phyloP scores from a whole-genome alignment of 2,329 filamentous ascomycete genomes.

The Stemphylium beticola region DNA sequence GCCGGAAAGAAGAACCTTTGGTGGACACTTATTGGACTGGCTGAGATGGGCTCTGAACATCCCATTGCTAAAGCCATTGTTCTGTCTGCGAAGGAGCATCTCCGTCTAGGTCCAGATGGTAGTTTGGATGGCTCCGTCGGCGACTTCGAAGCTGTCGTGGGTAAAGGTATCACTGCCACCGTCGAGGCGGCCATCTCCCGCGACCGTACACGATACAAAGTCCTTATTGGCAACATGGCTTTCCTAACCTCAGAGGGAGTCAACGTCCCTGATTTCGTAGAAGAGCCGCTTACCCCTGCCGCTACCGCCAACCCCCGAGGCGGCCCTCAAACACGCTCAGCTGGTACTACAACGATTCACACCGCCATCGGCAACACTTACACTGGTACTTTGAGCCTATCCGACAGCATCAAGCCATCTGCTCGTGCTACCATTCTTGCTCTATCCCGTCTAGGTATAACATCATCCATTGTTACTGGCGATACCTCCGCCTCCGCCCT shows the following conservation, averaged over 20 bases:
- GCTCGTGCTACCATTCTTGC: slow-evolving; percentile 81
- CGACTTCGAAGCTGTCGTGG: slow-evolving; percentile 82
- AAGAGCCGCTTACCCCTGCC: slow-evolving; percentile 54
- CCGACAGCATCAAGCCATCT: slow-evolving; percentile 89
- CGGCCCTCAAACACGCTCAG: slow-evolving; percentile 47
- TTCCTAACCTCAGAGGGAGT: slow-evolving; percentile 78
- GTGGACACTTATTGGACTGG: slow-evolving; percentile 96
- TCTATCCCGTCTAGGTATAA: slow-evolving; percentile 82
- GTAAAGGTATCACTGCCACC: slow-evolving; percentile 80
- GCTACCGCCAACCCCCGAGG: slow-evolving; percentile 38
- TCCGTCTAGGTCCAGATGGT: slow-evolving; percentile 73
- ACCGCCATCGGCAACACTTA: slow-evolving; percentile 84
- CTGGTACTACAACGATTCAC: slow-evolving; percentile 89
- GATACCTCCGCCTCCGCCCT: slow-evolving; percentile 86
- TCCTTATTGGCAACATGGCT: slow-evolving; percentile 82
- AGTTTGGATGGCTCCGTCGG: slow-evolving; percentile 82
- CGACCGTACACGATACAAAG: slow-evolving; percentile 74
- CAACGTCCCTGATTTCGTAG: slow-evolving; percentile 63
- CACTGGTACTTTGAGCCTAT: slow-evolving; percentile 80
- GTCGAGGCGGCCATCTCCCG: slow-evolving; percentile 76
- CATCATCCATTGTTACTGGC: slow-evolving; percentile 90
- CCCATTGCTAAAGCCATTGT: slow-evolving; percentile 92
- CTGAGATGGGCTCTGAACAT: slow-evolving; percentile 94
- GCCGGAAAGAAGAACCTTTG: slow-evolving; percentile 76
- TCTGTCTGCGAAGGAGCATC: slow-evolving; percentile 73